A percentile compares a stretch with the other conserved stretches of the same genome.
Conservation (phyloP, 179 eudicot genomes). For the Nepenthes alata region DNA sequence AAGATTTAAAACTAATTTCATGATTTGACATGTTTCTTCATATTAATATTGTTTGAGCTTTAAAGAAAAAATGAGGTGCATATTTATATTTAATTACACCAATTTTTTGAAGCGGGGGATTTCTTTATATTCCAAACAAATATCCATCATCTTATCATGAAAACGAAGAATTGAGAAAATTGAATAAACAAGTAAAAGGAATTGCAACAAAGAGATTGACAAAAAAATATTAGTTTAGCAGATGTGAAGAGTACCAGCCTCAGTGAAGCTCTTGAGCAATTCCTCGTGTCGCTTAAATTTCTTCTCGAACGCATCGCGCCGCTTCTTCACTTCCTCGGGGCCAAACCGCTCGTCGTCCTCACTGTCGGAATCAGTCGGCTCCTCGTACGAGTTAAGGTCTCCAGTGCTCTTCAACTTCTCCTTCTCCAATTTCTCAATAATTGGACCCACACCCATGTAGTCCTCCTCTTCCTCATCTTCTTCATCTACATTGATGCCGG, state of each 20-base stretch:
- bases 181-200: too few relatives aligned
- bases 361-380: constrained; percentile 50
- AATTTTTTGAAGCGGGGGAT: too few relatives aligned
- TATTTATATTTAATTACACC: too few relatives aligned
- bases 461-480: constrained; percentile 66
- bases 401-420: constrained; percentile 13
- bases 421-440: constrained; percentile 64
- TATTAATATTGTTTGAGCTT: too few relatives aligned
- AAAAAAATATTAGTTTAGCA: too few relatives aligned
- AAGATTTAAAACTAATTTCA: too few relatives aligned
- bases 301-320: constrained; percentile 26
- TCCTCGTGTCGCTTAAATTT: constrained; percentile 40
- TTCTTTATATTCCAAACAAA: too few relatives aligned
- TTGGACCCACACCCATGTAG: constrained; percentile 49
- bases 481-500: constrained; percentile 42
- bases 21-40: too few relatives aligned
- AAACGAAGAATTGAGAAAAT: too few relatives aligned
- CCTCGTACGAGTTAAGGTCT: constrained; percentile 18
- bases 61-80: too few relatives aligned
- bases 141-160: too few relatives aligned
- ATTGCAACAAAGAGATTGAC: too few relatives aligned
- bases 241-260: constrained; percentile 26
- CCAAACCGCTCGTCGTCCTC: constrained; percentile 45
- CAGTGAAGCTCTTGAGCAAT: constrained; percentile 30
- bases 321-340: constrained; percentile 18